Percentiles rank a stretch among this genome's conserved stretches.
phyloP scores from a whole-genome alignment of 140 eudicot genomes.

The Cichorium intybus region DNA sequence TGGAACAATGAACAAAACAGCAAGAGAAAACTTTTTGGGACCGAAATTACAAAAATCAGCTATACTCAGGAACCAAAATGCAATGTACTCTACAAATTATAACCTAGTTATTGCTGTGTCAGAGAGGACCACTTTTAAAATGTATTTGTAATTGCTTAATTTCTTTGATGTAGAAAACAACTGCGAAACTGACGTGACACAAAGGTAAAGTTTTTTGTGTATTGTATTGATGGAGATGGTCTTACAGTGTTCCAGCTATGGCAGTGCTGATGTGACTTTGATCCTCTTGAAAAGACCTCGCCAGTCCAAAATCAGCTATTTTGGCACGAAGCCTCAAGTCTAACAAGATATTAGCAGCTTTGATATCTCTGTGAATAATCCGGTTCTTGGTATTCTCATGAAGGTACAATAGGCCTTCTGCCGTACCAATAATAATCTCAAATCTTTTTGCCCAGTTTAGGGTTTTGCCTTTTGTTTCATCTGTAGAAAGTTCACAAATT shows the following conservation, averaged over 20 bases:
- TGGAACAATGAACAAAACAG: too few species aligned
- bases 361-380: slow-evolving; percentile 85
- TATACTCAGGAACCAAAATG: too few species aligned
- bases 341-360: slow-evolving; percentile 67
- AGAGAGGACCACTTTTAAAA: too few species aligned
- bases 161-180: too few species aligned
- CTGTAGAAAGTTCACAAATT: slow-evolving; percentile 31
- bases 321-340: slow-evolving; percentile 68
- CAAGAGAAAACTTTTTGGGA: too few species aligned
- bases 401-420: slow-evolving; percentile 87
- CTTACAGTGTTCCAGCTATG: slow-evolving; percentile 85
- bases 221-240: too few species aligned
- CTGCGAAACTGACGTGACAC: too few species aligned
- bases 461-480: slow-evolving; percentile 46
- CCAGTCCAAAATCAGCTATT: slow-evolving; percentile 81
- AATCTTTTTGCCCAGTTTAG: slow-evolving; percentile 75
- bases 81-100: too few species aligned
- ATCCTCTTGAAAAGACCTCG: slow-evolving; percentile 78
- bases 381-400: slow-evolving; percentile 65
- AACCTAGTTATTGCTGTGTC: too few species aligned
- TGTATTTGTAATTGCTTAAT: too few species aligned
- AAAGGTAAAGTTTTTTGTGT: too few species aligned
- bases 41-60: too few species aligned
- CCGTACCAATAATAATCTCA: slow-evolving; percentile 63
- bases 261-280: slow-evolving; percentile 73